Percentiles rank a stretch among this genome's conserved stretches.
Conservation (phyloP, 2,329 filamentous ascomycete genomes). For the Rachicladosporium sp. region DNA sequence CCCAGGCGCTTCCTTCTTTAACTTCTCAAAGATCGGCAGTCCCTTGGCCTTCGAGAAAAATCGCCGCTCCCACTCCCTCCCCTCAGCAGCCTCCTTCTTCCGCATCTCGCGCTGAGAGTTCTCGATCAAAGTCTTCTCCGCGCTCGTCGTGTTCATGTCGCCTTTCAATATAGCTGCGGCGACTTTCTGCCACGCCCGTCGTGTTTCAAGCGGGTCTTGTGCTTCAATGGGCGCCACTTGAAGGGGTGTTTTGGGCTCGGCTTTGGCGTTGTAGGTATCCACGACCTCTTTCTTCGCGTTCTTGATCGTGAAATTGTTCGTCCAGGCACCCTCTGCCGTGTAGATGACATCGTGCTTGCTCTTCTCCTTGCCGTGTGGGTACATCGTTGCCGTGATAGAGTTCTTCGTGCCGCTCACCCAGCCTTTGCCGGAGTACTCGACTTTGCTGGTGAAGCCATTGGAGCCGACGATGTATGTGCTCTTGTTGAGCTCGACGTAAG, state of each 20-base stretch:
- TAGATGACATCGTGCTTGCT: constrained; percentile 50
- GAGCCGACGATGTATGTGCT: constrained; percentile 76
- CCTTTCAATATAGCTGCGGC: constrained; percentile 66
- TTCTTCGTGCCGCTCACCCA: constrained; percentile 97
- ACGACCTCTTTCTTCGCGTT: constrained; percentile 41
- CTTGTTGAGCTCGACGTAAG: constrained; percentile 84
- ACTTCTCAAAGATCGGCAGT: constrained; percentile 34
- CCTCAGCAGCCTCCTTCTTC: constrained; percentile 61
- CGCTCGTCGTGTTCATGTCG: constrained; percentile 68
- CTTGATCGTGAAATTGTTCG: constrained; percentile 65
- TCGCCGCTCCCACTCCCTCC: constrained; percentile 64
- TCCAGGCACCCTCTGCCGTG: constrained; percentile 85
- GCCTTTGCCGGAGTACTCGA: constrained; percentile 86
- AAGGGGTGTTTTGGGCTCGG: constrained; percentile 49
- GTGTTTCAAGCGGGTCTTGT: constrained; percentile 78
- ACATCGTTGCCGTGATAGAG: constrained; percentile 64
- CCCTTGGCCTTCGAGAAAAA: constrained; percentile 53
- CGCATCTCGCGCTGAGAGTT: constrained; percentile 71
- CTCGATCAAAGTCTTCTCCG: constrained; percentile 81
- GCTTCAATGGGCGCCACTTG: constrained; percentile 58
- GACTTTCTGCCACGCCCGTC: constrained; percentile 79
- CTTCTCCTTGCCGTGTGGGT: constrained; percentile 57
- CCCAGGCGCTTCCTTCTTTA: constrained; percentile 32
- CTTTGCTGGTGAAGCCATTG: constrained; percentile 73
- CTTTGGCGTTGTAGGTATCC: constrained; percentile 35